Base-by-base conservation (phyloP, 2,329 filamentous ascomycete genomes). In the Onygenales sp. region DNA sequence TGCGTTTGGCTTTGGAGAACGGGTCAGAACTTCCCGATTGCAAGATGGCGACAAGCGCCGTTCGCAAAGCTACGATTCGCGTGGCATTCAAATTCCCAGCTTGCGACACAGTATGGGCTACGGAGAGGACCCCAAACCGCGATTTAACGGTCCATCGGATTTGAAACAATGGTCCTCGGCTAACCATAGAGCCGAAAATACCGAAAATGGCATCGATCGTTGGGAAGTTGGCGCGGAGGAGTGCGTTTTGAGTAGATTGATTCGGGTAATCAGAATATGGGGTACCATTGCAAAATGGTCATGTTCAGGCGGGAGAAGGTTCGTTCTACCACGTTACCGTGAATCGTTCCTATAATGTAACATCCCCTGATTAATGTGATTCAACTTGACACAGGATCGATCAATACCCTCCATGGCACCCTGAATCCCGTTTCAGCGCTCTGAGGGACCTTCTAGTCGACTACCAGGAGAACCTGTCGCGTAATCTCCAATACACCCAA, bases 211-310 rank as follows among this genome's bases (percentile, higher is more conserved):
- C 4, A 71, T 76, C 42, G 73, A 75, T 41, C 70, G 73, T 43
- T 78, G 78, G 70, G 78, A 81, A 61, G 64, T 76, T 43, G 78
- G 77, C 10, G 69, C 73, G 0, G 72, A 77, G 50, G 78, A 82
- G 60, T 75, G 77, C 14, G 70, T 80, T 13, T 64, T 80, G 27
- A 78, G 77, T 50, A 75, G 78, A 48, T 78, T 78, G 50, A 76
- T 82, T 60, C 77, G 75, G 46, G 73, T 78, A 27, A 67, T 78
- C 43, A 74, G 78, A n/a, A 72, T 80, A 14, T 81, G 78, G 65
- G 76, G 78, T n/a, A 74, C 74, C 54, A 74, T 81, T 36, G 72
- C 77, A 47, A 73, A 76, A 50, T 82, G 78, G 78, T 75, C 77
- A 1, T 79, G 76, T 58, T 69, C 73, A 35, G 75, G 76, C 31